Conservation (phyloP, 352 stramenopile species). For the Saprolegnia parasitica region DNA sequence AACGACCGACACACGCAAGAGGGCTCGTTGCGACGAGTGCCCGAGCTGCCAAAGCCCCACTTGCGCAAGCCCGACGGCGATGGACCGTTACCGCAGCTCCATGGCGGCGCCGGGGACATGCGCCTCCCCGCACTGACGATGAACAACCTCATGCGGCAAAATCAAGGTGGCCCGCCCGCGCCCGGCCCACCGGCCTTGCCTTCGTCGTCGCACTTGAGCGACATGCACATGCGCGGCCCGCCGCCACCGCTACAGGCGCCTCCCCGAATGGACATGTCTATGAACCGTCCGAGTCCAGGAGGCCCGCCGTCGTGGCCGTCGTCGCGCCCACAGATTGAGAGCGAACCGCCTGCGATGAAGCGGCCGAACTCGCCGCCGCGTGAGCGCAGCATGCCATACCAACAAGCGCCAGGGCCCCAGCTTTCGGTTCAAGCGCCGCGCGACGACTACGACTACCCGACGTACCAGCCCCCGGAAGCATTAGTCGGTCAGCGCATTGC, state of each 20-base stretch:
- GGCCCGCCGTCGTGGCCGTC: not conserved
- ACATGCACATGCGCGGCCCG: not conserved
- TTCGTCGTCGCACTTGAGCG: not conserved
- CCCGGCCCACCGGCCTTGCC: not conserved
- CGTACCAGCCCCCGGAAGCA: conserved; percentile 39
- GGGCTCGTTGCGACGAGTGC: not conserved
- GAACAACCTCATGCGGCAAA: conserved; percentile 4
- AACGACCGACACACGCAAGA: not conserved
- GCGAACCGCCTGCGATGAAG: not conserved
- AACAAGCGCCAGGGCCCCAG: not conserved
- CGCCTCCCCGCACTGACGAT: conserved; percentile 2
- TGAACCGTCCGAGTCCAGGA: not conserved
- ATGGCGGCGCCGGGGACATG: not conserved
- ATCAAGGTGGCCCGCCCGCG: not conserved
- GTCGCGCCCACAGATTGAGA: not conserved
- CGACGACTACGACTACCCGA: conserved; percentile 25
- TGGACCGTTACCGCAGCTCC: not conserved
- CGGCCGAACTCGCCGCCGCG: not conserved
- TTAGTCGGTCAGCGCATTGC: conserved; percentile 75
- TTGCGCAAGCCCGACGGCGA: not conserved
- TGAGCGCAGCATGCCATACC: not conserved
- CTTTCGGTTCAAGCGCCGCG: not conserved
- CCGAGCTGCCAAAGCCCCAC: not conserved
- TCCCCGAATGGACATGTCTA: not conserved
- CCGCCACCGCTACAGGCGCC: not conserved